Base-by-base conservation (phyloP, 2,329 filamentous ascomycete genomes). In the Botryotinia globosa region DNA sequence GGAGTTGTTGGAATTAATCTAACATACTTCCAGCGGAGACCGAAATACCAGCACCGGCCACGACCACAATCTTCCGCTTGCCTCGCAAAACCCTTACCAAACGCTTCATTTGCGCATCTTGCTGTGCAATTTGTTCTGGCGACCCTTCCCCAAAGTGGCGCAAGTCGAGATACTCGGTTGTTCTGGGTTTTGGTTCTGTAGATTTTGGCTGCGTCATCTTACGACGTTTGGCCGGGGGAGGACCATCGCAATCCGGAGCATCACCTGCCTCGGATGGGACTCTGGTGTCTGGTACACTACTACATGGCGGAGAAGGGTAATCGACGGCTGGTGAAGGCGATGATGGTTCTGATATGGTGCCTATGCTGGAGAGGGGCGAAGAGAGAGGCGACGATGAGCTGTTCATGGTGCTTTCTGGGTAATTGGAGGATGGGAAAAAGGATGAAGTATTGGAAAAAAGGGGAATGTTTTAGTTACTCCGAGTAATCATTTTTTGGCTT, bases 11-110 rank as follows among this genome's bases (percentile, higher is more conserved):
- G 64, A 63, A 37, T 76, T 71, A 74, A 77, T 79, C 45, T 74
- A 77, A 89, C 91, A 80, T 87, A 92, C 90, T 97, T 75, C 96
- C 96, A 77, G 96, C 95, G 71, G 95, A 95, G 69, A 98, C 96
- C 56, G 96, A 98, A 79, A 99, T 99, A 75, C 96, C 96, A 76
- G 96, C 96, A 73, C 96, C 96, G 64, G 95, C 96, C 81, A 99
- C 92, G 69, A 98, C 93, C 48, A 99, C 94, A 80, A 99, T 97
- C 85, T 97, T 98, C 84, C 94, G 93, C 85, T 96, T 96, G 80
- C 92, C 94, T 79, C 92, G 91, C 72, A 99, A 83, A 37, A 90
- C 91, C 61, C 90, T 88, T 62, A 94, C 84, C 44, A 99, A 85
- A 72, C 90, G 88, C 74, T 92, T 87, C 56, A 97, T 84, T 78